Percentiles rank a stretch among this genome's conserved stretches.
Conservation (phyloP, 2,329 filamentous ascomycete species). For the Ophiocordyceps robertsii region DNA sequence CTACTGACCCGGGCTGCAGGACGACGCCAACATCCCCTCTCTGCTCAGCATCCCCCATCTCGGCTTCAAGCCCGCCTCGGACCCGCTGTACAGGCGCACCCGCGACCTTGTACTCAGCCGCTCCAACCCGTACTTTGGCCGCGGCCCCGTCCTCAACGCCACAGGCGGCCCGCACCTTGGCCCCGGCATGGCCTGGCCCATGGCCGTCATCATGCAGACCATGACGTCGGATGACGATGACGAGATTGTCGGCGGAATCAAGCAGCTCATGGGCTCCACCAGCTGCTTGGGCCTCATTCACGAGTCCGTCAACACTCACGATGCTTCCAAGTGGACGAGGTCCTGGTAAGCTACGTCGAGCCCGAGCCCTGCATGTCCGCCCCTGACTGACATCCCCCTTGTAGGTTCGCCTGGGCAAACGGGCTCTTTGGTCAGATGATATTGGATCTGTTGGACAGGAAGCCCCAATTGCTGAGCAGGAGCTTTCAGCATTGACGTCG, state of each 20-base stretch:
- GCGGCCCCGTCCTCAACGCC: constrained; percentile 35
- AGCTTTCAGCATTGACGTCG: constrained; percentile 28
- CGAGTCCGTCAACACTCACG: constrained; percentile 35
- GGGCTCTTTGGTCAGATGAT: constrained; percentile 78
- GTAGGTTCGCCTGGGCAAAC: constrained; percentile 80
- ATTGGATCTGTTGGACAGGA: constrained; percentile 58
- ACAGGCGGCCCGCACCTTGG: constrained; percentile 39
- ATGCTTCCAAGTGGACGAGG: constrained; percentile 18
- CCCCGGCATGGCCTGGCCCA: constrained; percentile 71
- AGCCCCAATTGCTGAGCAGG: constrained; percentile 47
- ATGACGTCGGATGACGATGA: constrained; percentile 63
- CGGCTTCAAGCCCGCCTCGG: constrained; percentile 45
- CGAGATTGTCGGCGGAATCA: constrained; percentile 58
- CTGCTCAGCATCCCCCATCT: constrained; percentile 48
- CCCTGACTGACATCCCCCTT: background rate
- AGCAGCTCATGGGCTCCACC: constrained; percentile 51
- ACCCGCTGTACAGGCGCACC: constrained; percentile 55
- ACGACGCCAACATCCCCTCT: constrained; percentile 50
- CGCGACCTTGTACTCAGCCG: constrained; percentile 58
- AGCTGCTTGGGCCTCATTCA: constrained; percentile 66
- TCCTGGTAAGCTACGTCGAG: constrained; percentile 17
- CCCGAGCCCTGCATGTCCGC: background rate
- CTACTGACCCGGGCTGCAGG: constrained; percentile 15
- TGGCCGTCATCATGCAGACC: constrained; percentile 68
- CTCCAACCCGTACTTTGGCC: constrained; percentile 62